phyloP scores from a whole-genome alignment of 2,329 filamentous ascomycete genomes.

The Xylaria sp. region DNA sequence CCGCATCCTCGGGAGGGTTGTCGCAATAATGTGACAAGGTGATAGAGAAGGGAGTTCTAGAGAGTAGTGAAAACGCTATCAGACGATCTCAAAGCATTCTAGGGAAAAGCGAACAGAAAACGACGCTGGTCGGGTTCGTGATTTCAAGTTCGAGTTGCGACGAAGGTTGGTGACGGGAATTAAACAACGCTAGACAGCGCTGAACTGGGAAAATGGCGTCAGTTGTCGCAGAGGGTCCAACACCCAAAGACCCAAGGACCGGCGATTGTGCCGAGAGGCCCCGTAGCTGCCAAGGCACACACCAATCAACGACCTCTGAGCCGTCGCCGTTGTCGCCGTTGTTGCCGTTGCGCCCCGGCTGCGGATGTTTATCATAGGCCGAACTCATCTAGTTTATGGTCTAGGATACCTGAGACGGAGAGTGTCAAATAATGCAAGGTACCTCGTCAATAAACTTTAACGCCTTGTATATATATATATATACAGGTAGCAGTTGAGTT shows the following conservation, averaged over 20 bases:
- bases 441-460: not conserved
- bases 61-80: not conserved
- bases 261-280: constrained; percentile 16
- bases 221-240: constrained; percentile 10
- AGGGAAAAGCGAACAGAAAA: not conserved
- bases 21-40: constrained; percentile 13
- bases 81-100: constrained; percentile 28
- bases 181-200: constrained; percentile 3
- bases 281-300: constrained; percentile 6
- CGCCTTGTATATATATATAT: not conserved
- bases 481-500: not conserved
- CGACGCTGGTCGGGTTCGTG: not conserved
- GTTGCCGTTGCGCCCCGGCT: constrained; percentile 11
- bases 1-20: constrained; percentile 40
- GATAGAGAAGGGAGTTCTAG: not conserved
- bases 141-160: not conserved
- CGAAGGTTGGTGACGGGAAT: not conserved
- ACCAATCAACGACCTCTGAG: constrained; percentile 22
- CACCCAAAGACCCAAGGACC: not conserved
- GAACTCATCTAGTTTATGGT: not conserved
- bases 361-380: constrained; percentile 12
- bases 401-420: not conserved
- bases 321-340: not conserved
- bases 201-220: constrained; percentile 11
- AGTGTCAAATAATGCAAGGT: not conserved